Base-by-base conservation (phyloP, 2,329 filamentous ascomycete genomes). In the Torrubiella hemipterigena region DNA sequence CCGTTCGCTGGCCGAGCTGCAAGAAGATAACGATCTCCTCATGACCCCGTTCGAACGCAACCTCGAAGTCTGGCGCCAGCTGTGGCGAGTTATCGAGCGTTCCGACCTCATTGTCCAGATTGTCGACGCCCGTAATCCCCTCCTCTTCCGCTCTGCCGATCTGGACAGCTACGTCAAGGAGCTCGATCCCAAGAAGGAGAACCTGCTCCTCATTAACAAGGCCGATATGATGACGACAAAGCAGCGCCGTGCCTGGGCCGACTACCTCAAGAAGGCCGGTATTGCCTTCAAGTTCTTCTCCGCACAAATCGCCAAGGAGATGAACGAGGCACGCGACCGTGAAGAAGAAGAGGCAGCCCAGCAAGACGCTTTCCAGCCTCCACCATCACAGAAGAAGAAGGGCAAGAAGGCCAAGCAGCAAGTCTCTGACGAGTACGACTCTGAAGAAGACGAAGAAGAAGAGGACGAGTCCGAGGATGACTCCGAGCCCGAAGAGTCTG, bases 31-130 rank as follows among this genome's bases (percentile, higher is more conserved):
- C 36, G 91, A 98, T 53, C 59, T 98, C 34, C 70, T 98, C 33
- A 87, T 98, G 84, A 98, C 91, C 1, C 91, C 91, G 0, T 98
- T 98, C 49, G 91, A 98, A 66, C 74, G 91, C 37, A 98, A 98
- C 52, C 51, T 98, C 38, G 93, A 98, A 50, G 91, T 98, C 17
- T 98, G 91, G 91, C 77, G 91, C 51, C 91, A 98, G 57, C 52
- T 98, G 45, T 98, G 91, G 91, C 76, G 91, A 60, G 91, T 98
- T 36, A 95, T 98, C 47, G 91, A 98, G 65, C 71, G 91, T 38
- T 95, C 86, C 12, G 91, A 98, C 55, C 63, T 98, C 24, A 74
- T 98, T 4, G 91, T 98, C 21, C 91, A 98, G 63, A 98, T 98
- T 62, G 91, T 98, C 32, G 91, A 98, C 61, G 91, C 93, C 7